Percentiles rank a stretch among this genome's conserved stretches.
Conservation (phyloP, 1,139 yeast species). For the Protomyces pachydermus region DNA sequence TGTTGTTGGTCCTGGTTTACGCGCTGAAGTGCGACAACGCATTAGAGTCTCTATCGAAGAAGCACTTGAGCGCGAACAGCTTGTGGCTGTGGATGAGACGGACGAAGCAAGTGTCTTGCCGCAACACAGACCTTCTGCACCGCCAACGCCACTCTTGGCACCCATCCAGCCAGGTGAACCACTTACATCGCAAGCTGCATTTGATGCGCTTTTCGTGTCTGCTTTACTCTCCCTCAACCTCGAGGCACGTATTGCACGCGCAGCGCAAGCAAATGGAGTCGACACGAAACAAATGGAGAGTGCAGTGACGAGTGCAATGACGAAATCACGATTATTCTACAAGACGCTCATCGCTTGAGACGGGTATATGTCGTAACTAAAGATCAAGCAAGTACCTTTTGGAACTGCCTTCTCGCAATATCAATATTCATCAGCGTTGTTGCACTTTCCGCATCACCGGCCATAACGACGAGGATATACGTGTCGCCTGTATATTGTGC, state of each 20-base stretch:
- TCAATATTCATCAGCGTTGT: neutral
- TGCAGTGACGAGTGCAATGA: neutral
- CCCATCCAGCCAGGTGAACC: neutral
- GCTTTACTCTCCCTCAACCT: neutral
- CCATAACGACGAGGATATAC: slow-evolving; percentile 66
- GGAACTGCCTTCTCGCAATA: neutral
- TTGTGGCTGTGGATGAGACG: neutral
- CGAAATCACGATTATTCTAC: neutral
- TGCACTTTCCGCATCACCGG: slow-evolving; percentile 27
- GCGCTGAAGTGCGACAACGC: neutral
- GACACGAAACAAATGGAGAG: neutral
- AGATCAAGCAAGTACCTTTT: neutral
- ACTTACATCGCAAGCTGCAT: neutral
- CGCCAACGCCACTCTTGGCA: neutral
- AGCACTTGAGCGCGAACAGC: neutral
- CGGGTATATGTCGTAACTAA: neutral
- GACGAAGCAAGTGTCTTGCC: neutral
- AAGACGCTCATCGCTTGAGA: neutral
- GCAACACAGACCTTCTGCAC: neutral
- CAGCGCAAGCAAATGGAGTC: neutral
- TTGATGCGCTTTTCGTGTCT: neutral
- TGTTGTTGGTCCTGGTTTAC: slow-evolving; percentile 7
- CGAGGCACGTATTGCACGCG: neutral
- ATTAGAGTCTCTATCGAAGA: neutral
- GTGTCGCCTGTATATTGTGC: slow-evolving; percentile 70